Conservation (phyloP, 352 stramenopile genomes). For the Pythium oligandrum region DNA sequence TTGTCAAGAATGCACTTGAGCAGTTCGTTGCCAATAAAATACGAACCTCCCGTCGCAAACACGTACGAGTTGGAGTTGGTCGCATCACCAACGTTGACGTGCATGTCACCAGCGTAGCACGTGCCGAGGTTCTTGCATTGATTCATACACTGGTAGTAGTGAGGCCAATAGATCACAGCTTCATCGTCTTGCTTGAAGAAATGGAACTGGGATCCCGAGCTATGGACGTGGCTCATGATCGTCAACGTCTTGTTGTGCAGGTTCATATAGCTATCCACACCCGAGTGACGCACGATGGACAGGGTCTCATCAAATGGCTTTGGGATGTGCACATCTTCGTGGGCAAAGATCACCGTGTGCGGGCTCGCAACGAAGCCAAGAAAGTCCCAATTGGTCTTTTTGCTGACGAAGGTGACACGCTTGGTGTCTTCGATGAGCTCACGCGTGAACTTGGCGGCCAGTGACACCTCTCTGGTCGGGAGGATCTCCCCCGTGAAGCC, state of each 20-base stretch:
- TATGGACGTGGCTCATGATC: constrained; percentile 69
- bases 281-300: constrained; percentile 50
- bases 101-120: constrained; percentile 78
- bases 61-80: constrained; percentile 74
- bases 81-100: constrained; percentile 64
- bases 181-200: constrained; percentile 77
- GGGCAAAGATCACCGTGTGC: constrained; percentile 61
- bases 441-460: constrained; percentile 41
- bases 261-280: constrained; percentile 70
- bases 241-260: constrained; percentile 81
- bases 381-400: constrained; percentile 79
- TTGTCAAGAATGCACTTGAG: constrained; percentile 61
- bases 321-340: constrained; percentile 58
- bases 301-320: constrained; percentile 45
- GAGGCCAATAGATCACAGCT: constrained; percentile 70
- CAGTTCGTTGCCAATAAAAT: constrained; percentile 67
- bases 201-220: constrained; percentile 39
- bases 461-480: constrained; percentile 29
- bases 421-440: constrained; percentile 50
- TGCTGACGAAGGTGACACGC: constrained; percentile 64
- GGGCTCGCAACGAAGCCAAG: constrained; percentile 58
- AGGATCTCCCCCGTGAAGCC: constrained; percentile 54
- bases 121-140: constrained; percentile 58
- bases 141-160: constrained; percentile 73
- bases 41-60: constrained; percentile 70